phyloP scores from a whole-genome alignment of 345 rosid species.

The Euphorbia lathyris region DNA sequence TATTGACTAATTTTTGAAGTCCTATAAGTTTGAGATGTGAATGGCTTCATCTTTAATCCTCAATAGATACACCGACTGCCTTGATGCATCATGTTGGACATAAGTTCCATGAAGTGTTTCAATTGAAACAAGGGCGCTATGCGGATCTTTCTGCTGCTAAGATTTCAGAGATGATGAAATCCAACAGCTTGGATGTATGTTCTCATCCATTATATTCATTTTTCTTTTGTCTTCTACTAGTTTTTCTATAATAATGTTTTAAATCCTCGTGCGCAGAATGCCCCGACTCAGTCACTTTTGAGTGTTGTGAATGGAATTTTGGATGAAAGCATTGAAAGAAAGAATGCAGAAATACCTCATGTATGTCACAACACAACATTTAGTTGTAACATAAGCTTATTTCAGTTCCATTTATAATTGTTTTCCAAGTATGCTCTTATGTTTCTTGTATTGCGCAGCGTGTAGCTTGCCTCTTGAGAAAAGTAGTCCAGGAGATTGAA shows the following conservation, averaged over 20 bases:
- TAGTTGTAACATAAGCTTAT: not conserved
- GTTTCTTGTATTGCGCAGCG: conserved; percentile 53
- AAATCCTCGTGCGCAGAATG: conserved; percentile 53
- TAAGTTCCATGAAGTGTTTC: conserved; percentile 86
- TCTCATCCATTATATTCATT: not conserved
- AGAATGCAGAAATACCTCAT: conserved; percentile 75
- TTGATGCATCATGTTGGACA: conserved; percentile 58
- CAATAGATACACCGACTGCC: conserved; percentile 55
- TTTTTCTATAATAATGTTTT: conserved; percentile 17
- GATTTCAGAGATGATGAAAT: conserved; percentile 85
- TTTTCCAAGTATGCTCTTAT: conserved; percentile 8
- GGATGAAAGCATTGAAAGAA: conserved; percentile 84
- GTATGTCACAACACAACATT: conserved; percentile 36
- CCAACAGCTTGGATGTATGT: conserved; percentile 73
- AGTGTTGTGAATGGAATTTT: conserved; percentile 87
- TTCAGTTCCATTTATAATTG: not conserved
- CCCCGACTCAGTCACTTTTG: conserved; percentile 88
- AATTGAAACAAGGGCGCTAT: conserved; percentile 78
- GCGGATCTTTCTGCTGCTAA: conserved; percentile 74
- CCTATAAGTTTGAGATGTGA: too few relatives aligned
- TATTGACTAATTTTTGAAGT: not conserved
- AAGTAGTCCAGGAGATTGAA: conserved; percentile 93
- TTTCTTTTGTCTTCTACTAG: not conserved
- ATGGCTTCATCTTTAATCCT: not conserved
- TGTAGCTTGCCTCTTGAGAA: conserved; percentile 72